Evolutionary conservation across 345 rosid species (phyloP).

Genomic region (Salix brachista): DNA sequence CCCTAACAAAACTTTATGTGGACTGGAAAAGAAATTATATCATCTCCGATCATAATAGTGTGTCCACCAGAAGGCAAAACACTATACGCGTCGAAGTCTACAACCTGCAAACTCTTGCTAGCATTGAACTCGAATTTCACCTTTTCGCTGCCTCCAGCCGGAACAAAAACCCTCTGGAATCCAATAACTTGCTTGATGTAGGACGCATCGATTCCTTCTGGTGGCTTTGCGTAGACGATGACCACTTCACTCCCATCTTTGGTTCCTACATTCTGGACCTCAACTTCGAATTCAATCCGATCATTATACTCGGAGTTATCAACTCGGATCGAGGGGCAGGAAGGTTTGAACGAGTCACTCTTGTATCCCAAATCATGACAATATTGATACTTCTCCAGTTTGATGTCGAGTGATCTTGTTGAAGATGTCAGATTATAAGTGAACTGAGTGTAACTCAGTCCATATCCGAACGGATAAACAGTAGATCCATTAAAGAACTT

Average conservation of each 20-base stretch:
- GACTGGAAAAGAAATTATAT: not conserved
- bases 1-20: not conserved
- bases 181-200: constrained; percentile 13
- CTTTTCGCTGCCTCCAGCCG: not conserved
- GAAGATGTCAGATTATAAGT: not conserved
- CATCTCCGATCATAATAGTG: constrained; percentile 8
- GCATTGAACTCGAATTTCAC: constrained; percentile 4
- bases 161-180: constrained; percentile 14
- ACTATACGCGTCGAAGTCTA: constrained; percentile 8
- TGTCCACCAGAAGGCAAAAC: constrained; percentile 12
- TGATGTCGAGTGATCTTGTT: not conserved
- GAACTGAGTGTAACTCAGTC: constrained; percentile 49
- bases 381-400: constrained; percentile 16
- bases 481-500: constrained; percentile 52
- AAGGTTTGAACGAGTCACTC: not conserved
- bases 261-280: constrained; percentile 1
- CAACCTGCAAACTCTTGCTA: constrained; percentile 7
- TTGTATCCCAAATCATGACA: constrained; percentile 18
- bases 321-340: constrained; percentile 16
- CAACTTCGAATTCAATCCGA: not conserved
- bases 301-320: not conserved
- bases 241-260: constrained; percentile 13
- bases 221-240: constrained; percentile 15
- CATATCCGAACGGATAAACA: constrained; percentile 49
- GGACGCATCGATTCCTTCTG: constrained; percentile 3